Evolutionary conservation across 2,329 filamentous ascomycete genomes (phyloP).

Genomic region (Elsinoe perseae): DNA sequence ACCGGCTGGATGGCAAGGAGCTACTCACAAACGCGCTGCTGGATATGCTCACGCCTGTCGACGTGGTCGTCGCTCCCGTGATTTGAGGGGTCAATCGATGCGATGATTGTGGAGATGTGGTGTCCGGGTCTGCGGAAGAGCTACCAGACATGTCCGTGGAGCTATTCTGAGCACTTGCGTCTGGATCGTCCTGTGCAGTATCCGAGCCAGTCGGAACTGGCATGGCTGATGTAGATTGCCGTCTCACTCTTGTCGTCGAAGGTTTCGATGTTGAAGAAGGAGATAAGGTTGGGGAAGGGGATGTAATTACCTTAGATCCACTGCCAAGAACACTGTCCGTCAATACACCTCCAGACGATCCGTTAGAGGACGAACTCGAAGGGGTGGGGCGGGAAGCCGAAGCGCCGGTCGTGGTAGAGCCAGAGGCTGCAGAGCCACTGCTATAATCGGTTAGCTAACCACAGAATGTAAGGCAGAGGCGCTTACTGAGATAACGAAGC

Average conservation of each 20-base stretch:
- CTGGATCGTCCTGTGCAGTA: not conserved
- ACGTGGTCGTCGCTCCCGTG: not conserved
- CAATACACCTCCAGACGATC: not conserved
- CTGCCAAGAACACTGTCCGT: not conserved
- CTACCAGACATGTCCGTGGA: not conserved
- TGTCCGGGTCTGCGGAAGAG: not conserved
- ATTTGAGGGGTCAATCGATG: not conserved
- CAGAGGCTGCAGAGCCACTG: no score
- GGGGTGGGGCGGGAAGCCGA: not conserved
- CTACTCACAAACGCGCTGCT: not conserved
- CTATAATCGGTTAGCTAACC: no score
- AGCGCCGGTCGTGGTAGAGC: no score
- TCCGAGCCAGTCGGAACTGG: not conserved
- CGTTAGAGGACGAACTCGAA: not conserved
- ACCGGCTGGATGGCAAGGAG: no score
- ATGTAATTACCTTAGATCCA: conserved; percentile 5
- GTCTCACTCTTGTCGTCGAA: not conserved
- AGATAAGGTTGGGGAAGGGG: not conserved
- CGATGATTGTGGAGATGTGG: not conserved
- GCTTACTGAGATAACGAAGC: not conserved
- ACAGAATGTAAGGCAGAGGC: no score
- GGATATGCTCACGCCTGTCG: not conserved
- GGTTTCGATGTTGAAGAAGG: not conserved
- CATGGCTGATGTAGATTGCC: not conserved
- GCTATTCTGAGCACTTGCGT: not conserved